Evolutionary conservation across 2,329 filamentous ascomycete species (phyloP), one percentile per base, ranked within the genome.

Genomic region (Scedosporium minutisporum): DNA sequence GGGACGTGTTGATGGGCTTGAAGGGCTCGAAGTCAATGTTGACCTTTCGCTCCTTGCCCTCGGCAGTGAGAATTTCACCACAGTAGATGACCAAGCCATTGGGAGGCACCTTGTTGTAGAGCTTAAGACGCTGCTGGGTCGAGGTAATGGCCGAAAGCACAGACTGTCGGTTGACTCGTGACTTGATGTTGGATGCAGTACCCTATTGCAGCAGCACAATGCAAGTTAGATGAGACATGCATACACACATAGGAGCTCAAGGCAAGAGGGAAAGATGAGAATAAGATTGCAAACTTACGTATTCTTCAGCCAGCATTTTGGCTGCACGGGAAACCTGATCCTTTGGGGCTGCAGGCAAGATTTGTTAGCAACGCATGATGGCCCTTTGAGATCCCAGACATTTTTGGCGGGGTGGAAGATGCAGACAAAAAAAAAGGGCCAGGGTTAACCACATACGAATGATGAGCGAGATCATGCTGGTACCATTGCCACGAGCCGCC

Each of bases 281-380:
- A 61, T 55, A 16, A 21, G 14, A 27, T 33, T n/a, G 16, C 25
- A 23, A 10, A 80, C 89, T 68, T 84, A 95, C 91, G 75, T 95
- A 96, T 90, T 96, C 93, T 97, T 99, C 95, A 82, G 96, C 96
- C 88, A 99, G 89, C 95, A 99, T 99, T 85, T 97, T 97, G 65
- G 95, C 91, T 62, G 91, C 89, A 72, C 93, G 89, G 57, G 95
- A 97, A 67, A 99, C 86, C 80, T 99, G 95, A 77, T 97, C 93
- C 86, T 99, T 99, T 69, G 95, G 95, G 65, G 95, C 91, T 96
- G 72, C 64, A 64, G 59, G 16, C 38, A 33, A 59, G 7, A 16
- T 18, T 25, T 25, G 33, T 44, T 44, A 55, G 42, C 60, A 62
- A 33, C n/a, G 25, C 53, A 48, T n/a, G 16, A 33, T 29, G 41